Evolutionary conservation across 2,329 filamentous ascomycete species (phyloP).

Genomic region (Penicillium sp.): DNA sequence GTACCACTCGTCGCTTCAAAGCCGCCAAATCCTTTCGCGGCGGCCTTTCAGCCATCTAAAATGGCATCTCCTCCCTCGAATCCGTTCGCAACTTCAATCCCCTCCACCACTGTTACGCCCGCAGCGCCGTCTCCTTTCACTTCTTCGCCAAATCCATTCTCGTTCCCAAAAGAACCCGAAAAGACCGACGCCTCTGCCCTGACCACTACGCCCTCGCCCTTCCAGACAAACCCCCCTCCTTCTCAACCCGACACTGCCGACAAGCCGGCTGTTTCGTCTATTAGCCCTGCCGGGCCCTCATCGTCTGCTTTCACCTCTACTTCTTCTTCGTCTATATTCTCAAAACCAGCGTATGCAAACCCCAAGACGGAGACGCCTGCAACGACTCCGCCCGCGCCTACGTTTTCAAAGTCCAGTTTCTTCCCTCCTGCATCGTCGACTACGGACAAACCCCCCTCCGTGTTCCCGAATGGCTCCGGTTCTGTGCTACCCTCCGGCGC

Average conservation of each 20-base stretch:
- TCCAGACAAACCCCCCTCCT: background rate
- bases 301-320: background rate
- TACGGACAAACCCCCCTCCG: background rate
- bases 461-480: background rate
- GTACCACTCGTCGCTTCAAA: background rate
- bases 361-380: background rate
- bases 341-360: background rate
- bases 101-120: background rate
- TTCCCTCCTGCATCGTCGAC: background rate
- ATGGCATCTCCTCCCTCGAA: background rate
- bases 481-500: background rate
- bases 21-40: conserved; percentile 17
- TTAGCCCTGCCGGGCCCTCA: background rate
- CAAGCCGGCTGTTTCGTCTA: background rate
- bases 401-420: background rate
- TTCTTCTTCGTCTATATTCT: background rate
- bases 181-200: background rate
- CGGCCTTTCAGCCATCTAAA: background rate
- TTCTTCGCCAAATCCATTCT: conserved; percentile 1
- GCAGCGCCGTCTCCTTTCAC: conserved; percentile 4
- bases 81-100: conserved; percentile 5
- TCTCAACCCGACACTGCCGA: background rate
- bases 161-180: background rate
- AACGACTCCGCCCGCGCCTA: background rate
- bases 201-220: background rate